Base-by-base conservation (phyloP, 345 rosid genomes). In the Moringa oleifera region DNA sequence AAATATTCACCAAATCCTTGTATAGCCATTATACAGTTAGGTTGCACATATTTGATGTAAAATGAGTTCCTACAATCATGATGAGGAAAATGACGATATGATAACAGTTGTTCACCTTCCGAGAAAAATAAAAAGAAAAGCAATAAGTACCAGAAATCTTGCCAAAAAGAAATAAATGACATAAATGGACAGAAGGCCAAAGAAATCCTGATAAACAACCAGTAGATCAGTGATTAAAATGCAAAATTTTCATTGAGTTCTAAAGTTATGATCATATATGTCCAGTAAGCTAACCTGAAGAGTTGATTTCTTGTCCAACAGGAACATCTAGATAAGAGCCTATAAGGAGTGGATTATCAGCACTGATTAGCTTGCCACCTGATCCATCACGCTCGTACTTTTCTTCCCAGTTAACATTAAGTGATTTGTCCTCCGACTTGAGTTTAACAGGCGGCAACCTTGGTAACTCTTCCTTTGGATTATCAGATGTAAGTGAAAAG, bases 401-500 rank as follows among this genome's bases (percentile, higher is more conserved):
- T 71, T 89, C 99, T 77, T 87, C 94, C 88, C 97, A 95, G 73
- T 77, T 84, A 63, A 82, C 67, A 68, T 69, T 76, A 59, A 81
- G 62, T n/a, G 85, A 68, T 61, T 85, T 91, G 67, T 95, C 96
- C 70, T 86, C 99, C 9, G 95, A 91, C 75, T 91, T 95, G 55
- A 95, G 91, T 75, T 81, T 95, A 68, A 95, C 99, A 2, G 97
- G 99, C 61, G 99, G 93, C 72, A 95, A 81, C 79, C 95, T 81
- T 52, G 99, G 99, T 41, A 79, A 79, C 71, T 91, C 97, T 75
- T 95, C 96, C 78, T 79, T 91, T 25, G 83, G 66, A 64, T 77
- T 74, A 73, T 81, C 93, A 72, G 79, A 69, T 53, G 73, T 67
- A 75, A 76, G 80, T 19, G 96, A 75, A 65, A 81, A 84, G 55